Base-by-base conservation (phyloP, 345 rosid genomes). In the Arabis hirsuta region DNA sequence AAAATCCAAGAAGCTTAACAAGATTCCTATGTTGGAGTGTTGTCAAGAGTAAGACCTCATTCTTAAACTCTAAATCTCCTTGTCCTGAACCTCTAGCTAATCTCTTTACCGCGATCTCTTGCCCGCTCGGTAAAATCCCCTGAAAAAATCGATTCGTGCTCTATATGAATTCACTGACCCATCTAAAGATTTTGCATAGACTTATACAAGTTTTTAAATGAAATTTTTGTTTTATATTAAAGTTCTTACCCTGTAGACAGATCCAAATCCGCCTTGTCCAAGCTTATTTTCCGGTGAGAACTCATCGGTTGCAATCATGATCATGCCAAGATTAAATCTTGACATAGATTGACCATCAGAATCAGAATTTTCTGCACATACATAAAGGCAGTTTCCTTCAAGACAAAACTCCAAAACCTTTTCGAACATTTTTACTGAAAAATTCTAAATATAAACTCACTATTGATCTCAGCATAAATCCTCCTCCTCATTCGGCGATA, bases 11-110 rank as follows among this genome's bases (percentile, higher is more conserved):
- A 34, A 87, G 85, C 74, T 80, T 82, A 36, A 87, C 86, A 10
- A 87, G 78, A 64, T 83, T 85, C 62, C 80, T 76, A 55, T 85
- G 89, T 55, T 87, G 92, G 80, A 87, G 88, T 59, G 78, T 85
- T 46, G 86, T 80, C 50, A 87, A 57, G 48, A 87, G 63, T 31
- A 63, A 42, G 10, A 82, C 86, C 54, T 85, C 91, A 52, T 81
- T 87, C 67, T 78, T 79, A 48, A 87, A 87, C 72, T 87, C 89
- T 11, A 46, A 8, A 1, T 74, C 80, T 47, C 88, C 92, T 82
- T 85, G 88, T 12, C 77, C 71, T 16, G 92, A 85, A 9, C 51
- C 72, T 39, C 61, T 24, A 5, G 83, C 71, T 46, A 84, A 56
- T 62, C 83, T 79, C 67, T 87, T 87, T 10, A 83, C 85, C 0